Conservation (phyloP, 768 basidiomycete genomes). For the Pleurotus platypus region DNA sequence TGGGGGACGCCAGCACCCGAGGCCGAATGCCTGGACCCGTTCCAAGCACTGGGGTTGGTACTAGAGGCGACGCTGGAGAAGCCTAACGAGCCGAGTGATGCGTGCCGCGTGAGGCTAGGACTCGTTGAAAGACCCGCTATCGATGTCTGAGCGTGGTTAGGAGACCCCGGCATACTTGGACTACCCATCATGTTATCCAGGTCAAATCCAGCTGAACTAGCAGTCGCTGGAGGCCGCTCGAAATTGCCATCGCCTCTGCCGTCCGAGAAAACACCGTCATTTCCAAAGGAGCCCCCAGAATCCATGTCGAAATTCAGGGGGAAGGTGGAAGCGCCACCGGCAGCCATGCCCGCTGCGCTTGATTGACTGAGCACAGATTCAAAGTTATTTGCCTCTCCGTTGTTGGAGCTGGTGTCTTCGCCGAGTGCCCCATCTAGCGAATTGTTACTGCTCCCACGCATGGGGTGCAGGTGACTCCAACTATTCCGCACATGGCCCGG, state of each 20-base stretch:
- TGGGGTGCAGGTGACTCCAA: conserved; percentile 2
- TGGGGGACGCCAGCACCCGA: neutral
- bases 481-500: conserved; percentile 5
- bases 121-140: neutral
- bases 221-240: neutral
- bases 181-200: neutral
- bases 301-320: neutral
- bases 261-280: neutral
- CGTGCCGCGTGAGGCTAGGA: neutral
- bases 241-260: neutral
- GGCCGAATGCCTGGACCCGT: neutral
- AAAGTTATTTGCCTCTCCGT: neutral
- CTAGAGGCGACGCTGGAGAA: neutral
- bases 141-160: neutral
- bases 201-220: neutral
- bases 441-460: neutral
- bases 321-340: neutral
- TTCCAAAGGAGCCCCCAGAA: neutral
- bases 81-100: neutral
- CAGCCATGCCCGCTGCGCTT: neutral
- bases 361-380: neutral
- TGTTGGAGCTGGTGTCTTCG: neutral
- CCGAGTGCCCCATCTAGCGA: conserved; percentile 4
- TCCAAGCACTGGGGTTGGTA: neutral
- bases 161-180: conserved; percentile 2